Evolutionary conservation across 805 yeast genomes (phyloP).

Genomic region (Myxozyma kluyveri): DNA sequence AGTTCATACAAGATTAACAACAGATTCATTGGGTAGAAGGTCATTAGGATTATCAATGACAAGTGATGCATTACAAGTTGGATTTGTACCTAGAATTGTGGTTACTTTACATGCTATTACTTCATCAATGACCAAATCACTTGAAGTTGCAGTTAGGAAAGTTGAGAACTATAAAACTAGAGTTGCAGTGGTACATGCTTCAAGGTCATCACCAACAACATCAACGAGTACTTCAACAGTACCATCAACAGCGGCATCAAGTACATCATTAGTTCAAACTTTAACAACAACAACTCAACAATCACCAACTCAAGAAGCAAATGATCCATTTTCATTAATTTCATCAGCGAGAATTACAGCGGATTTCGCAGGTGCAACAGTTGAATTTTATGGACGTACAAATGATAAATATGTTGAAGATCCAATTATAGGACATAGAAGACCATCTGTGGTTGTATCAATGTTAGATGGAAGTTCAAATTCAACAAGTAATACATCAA

Average conservation of each 20-base stretch:
- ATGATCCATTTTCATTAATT: neutral
- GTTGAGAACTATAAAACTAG: conserved; percentile 17
- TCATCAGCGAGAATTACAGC: neutral
- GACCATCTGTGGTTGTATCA: neutral
- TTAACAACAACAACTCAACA: neutral
- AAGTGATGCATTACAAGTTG: conserved; percentile 14
- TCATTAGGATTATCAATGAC: conserved; percentile 11
- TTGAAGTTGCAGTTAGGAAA: conserved; percentile 8
- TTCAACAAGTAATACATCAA: neutral
- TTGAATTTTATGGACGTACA: conserved; percentile 22
- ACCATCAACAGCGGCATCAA: neutral
- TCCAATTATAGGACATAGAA: conserved; percentile 2
- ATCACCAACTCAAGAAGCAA: neutral
- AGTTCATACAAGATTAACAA: conserved; percentile 7
- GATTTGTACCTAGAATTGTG: conserved; percentile 17
- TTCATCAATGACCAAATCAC: conserved; percentile 7
- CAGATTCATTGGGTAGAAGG: conserved; percentile 6
- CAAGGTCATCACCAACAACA: neutral
- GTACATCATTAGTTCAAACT: neutral
- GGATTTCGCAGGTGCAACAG: conserved; percentile 25
- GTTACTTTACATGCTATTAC: conserved; percentile 7
- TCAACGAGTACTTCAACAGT: no score
- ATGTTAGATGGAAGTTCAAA: neutral
- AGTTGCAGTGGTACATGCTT: conserved; percentile 8
- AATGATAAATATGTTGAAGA: conserved; percentile 25